Evolutionary conservation across 2,329 filamentous ascomycete species (phyloP), one percentile per base, ranked within the genome.

Genomic region (Fonsecaea multimorphosa): DNA sequence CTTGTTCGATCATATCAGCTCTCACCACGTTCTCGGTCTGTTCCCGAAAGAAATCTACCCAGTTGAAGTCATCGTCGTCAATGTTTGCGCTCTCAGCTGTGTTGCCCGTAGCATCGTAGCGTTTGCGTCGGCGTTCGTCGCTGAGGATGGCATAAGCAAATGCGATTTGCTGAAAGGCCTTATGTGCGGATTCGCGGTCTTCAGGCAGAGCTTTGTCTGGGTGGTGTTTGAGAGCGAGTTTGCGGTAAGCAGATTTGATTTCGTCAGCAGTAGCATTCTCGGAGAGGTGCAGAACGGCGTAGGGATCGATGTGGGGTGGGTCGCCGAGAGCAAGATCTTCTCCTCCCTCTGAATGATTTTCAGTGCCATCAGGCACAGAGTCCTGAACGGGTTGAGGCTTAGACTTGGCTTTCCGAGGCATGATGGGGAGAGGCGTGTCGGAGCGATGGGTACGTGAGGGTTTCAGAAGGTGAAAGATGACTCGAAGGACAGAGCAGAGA

Each of bases 91-190:
- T 89, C 75, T 97, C 93, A 11, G 91, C 87, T 0, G 93, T 98
- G 63, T 90, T 95, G 61, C 95, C 95, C 0, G 94, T 98, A 60
- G 86, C 84, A 76, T 99, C 94, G 81, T 97, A 99, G 65, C 92
- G 91, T 72, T 88, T 88, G 71, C 95, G 91, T 60, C 95, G 88
- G 22, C 84, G 83, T 24, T 90, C 84, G 72, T 97, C 92, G 34
- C 92, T 97, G 38, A 99, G 90, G 57, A 99, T 87, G 36, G 93
- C 94, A 75, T 98, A 97, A 59, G 95, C 94, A 74, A 97, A 94
- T 27, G 94, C 94, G 72, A 99, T 88, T 72, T 90, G 84, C 78
- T 99, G 95, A 77, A 99, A 99, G 61, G 86, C 89, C 67, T 84
- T 83, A 72, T 97, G 89, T 1, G 95, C 94, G 49, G 85, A 81